Conservation (phyloP, 495 filamentous ascomycete species). For the Penicillium riverlandense region DNA sequence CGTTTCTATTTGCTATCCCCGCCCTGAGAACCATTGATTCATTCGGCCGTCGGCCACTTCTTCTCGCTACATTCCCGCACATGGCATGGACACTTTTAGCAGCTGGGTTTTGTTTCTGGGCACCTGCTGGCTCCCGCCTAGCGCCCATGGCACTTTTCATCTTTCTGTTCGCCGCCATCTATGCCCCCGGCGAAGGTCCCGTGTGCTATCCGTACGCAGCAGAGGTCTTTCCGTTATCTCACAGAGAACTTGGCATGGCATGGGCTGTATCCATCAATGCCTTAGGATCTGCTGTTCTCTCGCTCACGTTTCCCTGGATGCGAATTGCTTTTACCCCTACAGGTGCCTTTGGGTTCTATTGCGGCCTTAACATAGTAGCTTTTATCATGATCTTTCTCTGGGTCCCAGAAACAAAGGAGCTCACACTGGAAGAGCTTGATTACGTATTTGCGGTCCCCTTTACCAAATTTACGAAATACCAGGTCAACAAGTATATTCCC, state of each 20-base stretch:
- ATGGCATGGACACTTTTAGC: not conserved
- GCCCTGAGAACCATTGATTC: not conserved
- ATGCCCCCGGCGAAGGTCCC: not conserved
- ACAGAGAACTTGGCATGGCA: not conserved
- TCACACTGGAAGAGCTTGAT: constrained; percentile 15
- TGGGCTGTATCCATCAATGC: not conserved
- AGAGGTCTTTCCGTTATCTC: not conserved
- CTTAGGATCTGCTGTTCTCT: not conserved
- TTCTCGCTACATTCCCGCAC: not conserved
- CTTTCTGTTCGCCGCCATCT: not conserved
- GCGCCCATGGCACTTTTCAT: not conserved
- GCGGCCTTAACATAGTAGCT: constrained; percentile 23
- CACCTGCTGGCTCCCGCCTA: not conserved
- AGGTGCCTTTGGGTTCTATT: not conserved
- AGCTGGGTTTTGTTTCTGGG: not conserved
- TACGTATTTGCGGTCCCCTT: constrained; percentile 29
- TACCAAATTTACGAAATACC: not conserved
- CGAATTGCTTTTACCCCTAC: not conserved
- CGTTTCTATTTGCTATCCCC: not conserved
- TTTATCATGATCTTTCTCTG: constrained; percentile 31
- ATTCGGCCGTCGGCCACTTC: not conserved
- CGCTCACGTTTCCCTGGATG: not conserved
- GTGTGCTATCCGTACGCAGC: not conserved
- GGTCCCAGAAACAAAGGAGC: constrained; percentile 32
- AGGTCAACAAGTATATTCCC: not conserved